Evolutionary conservation across 768 basidiomycete genomes (phyloP).

Genomic region (Tulasnella sp.): DNA sequence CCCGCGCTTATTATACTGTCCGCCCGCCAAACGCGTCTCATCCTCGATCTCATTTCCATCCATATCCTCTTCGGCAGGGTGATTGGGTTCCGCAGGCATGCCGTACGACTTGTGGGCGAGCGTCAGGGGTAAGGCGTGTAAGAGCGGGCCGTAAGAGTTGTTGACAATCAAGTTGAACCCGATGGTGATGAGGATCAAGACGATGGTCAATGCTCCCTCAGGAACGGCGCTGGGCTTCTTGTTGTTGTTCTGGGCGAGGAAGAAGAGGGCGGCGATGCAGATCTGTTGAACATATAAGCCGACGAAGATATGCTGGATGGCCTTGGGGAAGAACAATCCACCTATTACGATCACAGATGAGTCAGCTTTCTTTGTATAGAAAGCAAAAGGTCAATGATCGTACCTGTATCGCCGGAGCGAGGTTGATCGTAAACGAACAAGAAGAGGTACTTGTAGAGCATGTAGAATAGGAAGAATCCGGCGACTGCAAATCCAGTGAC

Average conservation of each 20-base stretch:
- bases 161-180: conserved; percentile 66
- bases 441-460: conserved; percentile 53
- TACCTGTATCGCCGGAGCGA: conserved; percentile 48
- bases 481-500: conserved; percentile 81
- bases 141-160: conserved; percentile 70
- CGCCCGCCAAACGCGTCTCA: conserved; percentile 13
- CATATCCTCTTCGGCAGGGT: conserved; percentile 2
- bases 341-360: conserved; percentile 32
- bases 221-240: conserved; percentile 47
- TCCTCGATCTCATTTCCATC: neutral
- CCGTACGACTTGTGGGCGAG: conserved; percentile 60
- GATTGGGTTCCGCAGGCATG: conserved; percentile 20
- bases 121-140: conserved; percentile 63
- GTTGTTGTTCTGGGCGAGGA: conserved; percentile 58
- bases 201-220: conserved; percentile 74
- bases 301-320: conserved; percentile 86
- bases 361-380: neutral
- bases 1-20: neutral
- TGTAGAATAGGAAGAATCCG: conserved; percentile 76
- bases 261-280: conserved; percentile 80
- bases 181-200: conserved; percentile 69
- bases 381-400: neutral
- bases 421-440: conserved; percentile 69
- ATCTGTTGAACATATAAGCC: conserved; percentile 88
- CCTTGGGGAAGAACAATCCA: conserved; percentile 90